Evolutionary conservation across 1,284 basidiomycete species (phyloP).

Genomic region (Sutorius eximius): DNA sequence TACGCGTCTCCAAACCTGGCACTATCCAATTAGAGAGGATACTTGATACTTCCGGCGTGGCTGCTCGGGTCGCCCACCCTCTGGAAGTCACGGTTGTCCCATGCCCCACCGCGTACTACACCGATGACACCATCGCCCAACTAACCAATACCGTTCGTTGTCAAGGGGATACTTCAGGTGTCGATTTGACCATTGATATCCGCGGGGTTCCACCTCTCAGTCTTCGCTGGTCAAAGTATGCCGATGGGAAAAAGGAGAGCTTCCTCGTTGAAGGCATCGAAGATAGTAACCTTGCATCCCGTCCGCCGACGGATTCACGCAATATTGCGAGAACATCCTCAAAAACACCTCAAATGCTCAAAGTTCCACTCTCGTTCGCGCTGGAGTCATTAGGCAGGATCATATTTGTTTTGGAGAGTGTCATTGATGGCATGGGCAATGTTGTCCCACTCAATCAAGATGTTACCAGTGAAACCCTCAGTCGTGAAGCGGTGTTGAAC

Average conservation of each 20-base stretch:
- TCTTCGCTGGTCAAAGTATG: conserved; percentile 71
- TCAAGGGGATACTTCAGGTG: conserved; percentile 63
- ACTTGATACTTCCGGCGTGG: conserved; percentile 65
- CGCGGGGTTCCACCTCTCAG: conserved; percentile 79
- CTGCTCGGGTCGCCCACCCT: conserved; percentile 64
- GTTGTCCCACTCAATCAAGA: conserved; percentile 48
- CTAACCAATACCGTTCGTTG: conserved; percentile 62
- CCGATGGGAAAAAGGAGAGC: conserved; percentile 60
- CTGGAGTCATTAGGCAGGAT: conserved; percentile 64
- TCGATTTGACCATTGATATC: conserved; percentile 67
- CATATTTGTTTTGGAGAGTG: conserved; percentile 68
- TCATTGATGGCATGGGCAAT: conserved; percentile 77
- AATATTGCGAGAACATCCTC: conserved; percentile 27
- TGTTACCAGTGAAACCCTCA: conserved; percentile 23
- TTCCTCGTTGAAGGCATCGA: conserved; percentile 86
- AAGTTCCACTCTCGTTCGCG: conserved; percentile 67
- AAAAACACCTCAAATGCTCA: conserved; percentile 52
- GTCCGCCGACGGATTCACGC: conserved; percentile 17
- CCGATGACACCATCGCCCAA: conserved; percentile 42
- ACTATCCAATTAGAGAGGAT: conserved; percentile 72
- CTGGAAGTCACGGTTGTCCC: conserved; percentile 76
- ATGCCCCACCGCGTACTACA: conserved; percentile 77
- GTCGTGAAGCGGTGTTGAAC: conserved; percentile 18
- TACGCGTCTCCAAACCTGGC: conserved; percentile 71
- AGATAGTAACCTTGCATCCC: conserved; percentile 40